Evolutionary conservation across 2,329 filamentous ascomycete genomes (phyloP), one percentile per base, ranked within the genome.

Genomic region (Sclerotinia subarctica): DNA sequence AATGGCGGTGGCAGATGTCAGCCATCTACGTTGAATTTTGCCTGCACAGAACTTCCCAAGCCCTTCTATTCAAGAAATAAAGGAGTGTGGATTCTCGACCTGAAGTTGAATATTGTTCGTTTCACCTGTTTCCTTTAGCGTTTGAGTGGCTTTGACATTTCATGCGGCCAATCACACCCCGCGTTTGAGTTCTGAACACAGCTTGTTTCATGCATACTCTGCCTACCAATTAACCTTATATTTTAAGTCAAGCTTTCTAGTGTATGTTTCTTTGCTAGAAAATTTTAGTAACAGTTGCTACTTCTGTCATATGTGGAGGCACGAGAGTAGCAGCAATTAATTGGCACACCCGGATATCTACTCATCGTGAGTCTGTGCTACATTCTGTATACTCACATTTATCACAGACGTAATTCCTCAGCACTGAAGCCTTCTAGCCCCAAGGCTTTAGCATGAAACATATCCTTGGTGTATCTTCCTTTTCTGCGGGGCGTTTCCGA

Each of bases 91-190:
- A n/a, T 49, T 21, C 19, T 32, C n/a, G 26, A n/a, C 44, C 26
- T 19, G 13, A 42, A 35, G 44, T 10, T 26, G 15, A 35, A 46
- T 51, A 29, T 29, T 60, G 19, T 60, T 47, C 19, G 42, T 66
- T 59, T 66, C 53, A 59, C 46, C 19, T 21, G 17, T 53, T 58
- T 59, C 29, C 32, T 8, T 42, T 35, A 44, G 54, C 49, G 64
- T 66, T 66, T 66, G 38, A 26, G 32, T 47, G n/a, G 53, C 52
- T 59, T 49, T 58, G 38, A 59, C 29, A 66, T 46, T 49, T 47
- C 29, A 66, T 66, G 51, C 53, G 11, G 47, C 53, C 21, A 47
- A 58, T 49, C 26, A 47, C 35, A 46, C 44, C 53, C 44, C 53
- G 19, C 44, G 53, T 42, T 66, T 58, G 42, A 17, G 44, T 47